Evolutionary conservation across 2,329 filamentous ascomycete genomes (phyloP), one percentile per base, ranked within the genome.

Genomic region (Xenoacremonium recifei): DNA sequence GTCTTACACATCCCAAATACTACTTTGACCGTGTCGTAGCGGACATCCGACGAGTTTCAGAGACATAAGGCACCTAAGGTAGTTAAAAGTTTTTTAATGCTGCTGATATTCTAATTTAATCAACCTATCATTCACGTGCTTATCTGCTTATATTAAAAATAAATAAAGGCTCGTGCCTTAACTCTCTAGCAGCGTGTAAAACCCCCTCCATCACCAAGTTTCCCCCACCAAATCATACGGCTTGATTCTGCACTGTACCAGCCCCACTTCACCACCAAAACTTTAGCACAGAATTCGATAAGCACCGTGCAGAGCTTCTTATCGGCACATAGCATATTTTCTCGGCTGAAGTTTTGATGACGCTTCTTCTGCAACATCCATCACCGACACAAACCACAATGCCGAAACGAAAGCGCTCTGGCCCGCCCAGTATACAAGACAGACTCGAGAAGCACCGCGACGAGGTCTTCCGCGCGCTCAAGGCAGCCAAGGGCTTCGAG

Each of bases 401-500:
- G 78, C 67, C 71, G 25, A 84, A 84, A 67, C 70, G 80, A 50
- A 82, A 82, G 67, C 70, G 77, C 44, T 60, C 59, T 5, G 52
- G 60, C 43, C 70, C 75, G 34, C 63, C 67, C 21, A 67, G 61
- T 42, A 63, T 80, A 34, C 67, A 73, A 7, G 68, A 73, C 7
- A 71, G 73, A 47, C 67, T 84, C n/a, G 64, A 70, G 7, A 75
- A 77, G 51, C 69, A 74, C 54, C 72, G 76, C 49, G 80, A 79
- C 58, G 73, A 82, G 25, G 70, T 92, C 7, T 75, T 76, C 47
- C 76, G 80, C 44, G 84, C 84, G 1, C 72, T 92, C 46, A 89
- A 89, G 64, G 71, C 75, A 10, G 84, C 83, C 42, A 89, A 87
- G 60, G 83, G 84, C 35, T 85, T 89, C 58, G 87, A 92, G 69